A percentile compares a stretch with the other conserved stretches of the same genome.
phyloP scores from a whole-genome alignment of 1,284 basidiomycete genomes.

The Cystobasidiaceae sp. region DNA sequence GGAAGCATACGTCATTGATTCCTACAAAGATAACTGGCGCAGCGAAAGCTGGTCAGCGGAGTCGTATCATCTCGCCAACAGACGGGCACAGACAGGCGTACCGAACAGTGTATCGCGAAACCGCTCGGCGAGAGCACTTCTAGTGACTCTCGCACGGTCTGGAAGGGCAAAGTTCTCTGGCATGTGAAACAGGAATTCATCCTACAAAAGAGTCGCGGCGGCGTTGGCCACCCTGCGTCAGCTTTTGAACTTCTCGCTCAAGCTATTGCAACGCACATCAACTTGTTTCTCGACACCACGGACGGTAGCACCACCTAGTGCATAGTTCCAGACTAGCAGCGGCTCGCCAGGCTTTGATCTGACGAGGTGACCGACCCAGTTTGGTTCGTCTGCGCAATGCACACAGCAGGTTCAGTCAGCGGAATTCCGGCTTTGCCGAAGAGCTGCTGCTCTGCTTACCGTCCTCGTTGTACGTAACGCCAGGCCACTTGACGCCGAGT shows the following conservation, averaged over 20 bases:
- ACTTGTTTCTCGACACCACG: background rate
- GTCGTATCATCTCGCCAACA: no score
- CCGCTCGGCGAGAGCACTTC: no score
- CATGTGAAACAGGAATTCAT: no score
- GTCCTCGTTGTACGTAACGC: slow-evolving; percentile 3
- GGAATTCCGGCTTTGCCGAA: background rate
- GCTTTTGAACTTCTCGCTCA: no score
- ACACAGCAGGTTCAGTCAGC: background rate
- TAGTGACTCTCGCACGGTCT: no score
- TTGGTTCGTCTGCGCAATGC: background rate
- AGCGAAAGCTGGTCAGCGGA: background rate
- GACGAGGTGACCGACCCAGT: slow-evolving; percentile 9
- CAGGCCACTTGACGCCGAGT: background rate
- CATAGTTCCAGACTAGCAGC: slow-evolving; percentile 8
- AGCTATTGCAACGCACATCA: background rate
- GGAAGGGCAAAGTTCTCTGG: no score
- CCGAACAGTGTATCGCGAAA: no score
- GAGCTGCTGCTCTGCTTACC: background rate
- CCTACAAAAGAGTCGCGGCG: no score
- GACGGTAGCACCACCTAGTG: background rate
- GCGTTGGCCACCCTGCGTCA: background rate
- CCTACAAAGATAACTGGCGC: slow-evolving; percentile 1
- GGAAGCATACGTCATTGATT: slow-evolving; percentile 6
- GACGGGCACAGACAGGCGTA: no score
- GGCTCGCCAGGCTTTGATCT: background rate